Evolutionary conservation across 1,139 yeast species (phyloP).

Genomic region (Hansenula anomala): DNA sequence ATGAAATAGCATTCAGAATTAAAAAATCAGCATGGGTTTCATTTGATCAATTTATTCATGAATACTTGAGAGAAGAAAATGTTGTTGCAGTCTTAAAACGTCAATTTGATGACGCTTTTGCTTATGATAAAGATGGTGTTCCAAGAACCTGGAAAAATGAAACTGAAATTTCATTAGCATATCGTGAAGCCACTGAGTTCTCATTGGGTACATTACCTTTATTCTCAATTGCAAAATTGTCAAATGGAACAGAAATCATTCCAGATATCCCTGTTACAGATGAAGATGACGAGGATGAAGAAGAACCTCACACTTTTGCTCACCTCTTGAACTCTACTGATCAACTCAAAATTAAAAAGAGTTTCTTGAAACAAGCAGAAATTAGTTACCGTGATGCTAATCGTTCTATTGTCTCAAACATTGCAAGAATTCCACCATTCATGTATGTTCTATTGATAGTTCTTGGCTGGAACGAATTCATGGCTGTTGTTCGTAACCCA

Average conservation of each 20-base stretch:
- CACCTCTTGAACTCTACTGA: constrained; percentile 56
- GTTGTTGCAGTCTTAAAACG: constrained; percentile 56
- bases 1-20: constrained; percentile 37
- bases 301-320: constrained; percentile 43
- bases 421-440: constrained; percentile 79
- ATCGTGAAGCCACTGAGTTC: constrained; percentile 50
- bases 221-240: constrained; percentile 50
- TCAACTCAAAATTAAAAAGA: constrained; percentile 49
- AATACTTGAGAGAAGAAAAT: constrained; percentile 55
- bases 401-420: constrained; percentile 63
- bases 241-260: constrained; percentile 47
- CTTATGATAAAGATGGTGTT: constrained; percentile 77
- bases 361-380: constrained; percentile 75
- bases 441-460: constrained; percentile 67
- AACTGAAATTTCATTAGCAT: constrained; percentile 66
- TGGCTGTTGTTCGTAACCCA: constrained; percentile 85
- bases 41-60: constrained; percentile 55
- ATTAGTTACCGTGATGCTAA: constrained; percentile 82
- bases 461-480: constrained; percentile 94
- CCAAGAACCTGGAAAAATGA: constrained; percentile 81
- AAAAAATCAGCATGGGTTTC: constrained; percentile 59
- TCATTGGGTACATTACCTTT: constrained; percentile 58
- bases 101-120: constrained; percentile 73
- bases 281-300: constrained; percentile 33
- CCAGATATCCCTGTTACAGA: constrained; percentile 50